Evolutionary conservation across 257 asterid species (phyloP), one percentile per base, ranked within the genome.

Genomic region (Nicotiana undulata): DNA sequence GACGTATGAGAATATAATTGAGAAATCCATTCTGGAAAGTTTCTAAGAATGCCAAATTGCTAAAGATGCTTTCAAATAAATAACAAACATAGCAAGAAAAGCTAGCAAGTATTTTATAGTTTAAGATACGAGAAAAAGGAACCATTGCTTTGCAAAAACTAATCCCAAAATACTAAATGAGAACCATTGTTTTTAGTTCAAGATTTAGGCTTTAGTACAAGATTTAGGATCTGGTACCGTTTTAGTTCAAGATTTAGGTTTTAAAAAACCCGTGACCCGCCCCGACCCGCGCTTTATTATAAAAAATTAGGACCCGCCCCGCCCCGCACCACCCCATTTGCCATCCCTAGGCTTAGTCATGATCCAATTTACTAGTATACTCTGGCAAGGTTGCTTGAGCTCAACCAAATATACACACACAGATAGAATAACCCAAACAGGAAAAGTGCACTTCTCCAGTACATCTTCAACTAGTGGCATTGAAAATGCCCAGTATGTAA

Each of bases 71-170:
- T 49, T 26, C 79, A 49, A 74, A 26, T 74, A 74, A 74, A 32
- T 65, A 26, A 59, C 18, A 29, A 40, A 53, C 56, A 81, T 56
- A 81, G 63, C 46, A 76, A 31, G 83, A 63, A 26, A 53, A 77
- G 44, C 77, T 51, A 51, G 29, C 49, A 34, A 28, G 4, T 72
- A 46, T 44, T 22, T 46, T 72, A 26, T 15, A 72, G 78, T 46
- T 72, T 51, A 46, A 46, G 60, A 46, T 72, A 46, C 40, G 24
- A 68, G n/a, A 20, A 68, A 40, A 29, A 40, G 56, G 24, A 68
- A 18, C 22, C 76, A 67, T 68, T 40, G 76, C 12, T 68, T 68
- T 40, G 76, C 44, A 18, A 68, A 37, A 68, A 68, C 76, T 37
- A 31, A 37, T 68, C 22, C 31, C 6, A 20, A 68, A 20, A 20